Percentiles rank a stretch among this genome's conserved stretches.
These are phyloP conservation scores for Penicillium samsonianum DNA, from an alignment of 495 filamentous ascomycete species.

Conservation along the genomic window DNA sequence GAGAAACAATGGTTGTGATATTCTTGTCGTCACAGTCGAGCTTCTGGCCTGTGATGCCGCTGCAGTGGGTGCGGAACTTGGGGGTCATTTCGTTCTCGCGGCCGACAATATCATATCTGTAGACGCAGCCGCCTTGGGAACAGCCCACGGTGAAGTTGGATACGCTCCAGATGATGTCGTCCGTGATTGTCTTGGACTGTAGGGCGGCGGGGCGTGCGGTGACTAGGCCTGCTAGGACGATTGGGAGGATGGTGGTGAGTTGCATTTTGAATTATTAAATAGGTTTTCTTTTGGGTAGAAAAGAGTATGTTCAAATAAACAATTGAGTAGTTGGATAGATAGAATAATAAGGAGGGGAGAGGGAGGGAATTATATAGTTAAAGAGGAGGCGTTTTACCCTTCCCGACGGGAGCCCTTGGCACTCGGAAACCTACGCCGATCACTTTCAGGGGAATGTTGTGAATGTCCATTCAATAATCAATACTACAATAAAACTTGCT, in stretches of 20 bases:
- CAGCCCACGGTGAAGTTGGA: slow-evolving; percentile 37
- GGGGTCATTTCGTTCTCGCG: slow-evolving; percentile 33
- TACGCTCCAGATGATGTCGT: slow-evolving; percentile 35
- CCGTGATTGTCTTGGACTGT: slow-evolving; percentile 24
- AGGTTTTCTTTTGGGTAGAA: not conserved
- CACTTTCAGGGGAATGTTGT: slow-evolving; percentile 9
- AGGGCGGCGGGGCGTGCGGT: slow-evolving; percentile 30
- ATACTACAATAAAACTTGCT: too few relatives aligned
- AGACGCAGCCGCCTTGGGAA: slow-evolving; percentile 39
- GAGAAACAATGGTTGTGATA: slow-evolving; percentile 30
- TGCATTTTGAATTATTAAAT: slow-evolving; percentile 32
- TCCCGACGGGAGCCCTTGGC: not conserved
- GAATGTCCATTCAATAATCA: not conserved
- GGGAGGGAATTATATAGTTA: slow-evolving; percentile 5
- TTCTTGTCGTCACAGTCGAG: slow-evolving; percentile 32
- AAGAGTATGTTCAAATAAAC: not conserved
- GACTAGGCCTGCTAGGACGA: slow-evolving; percentile 23
- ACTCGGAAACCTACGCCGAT: slow-evolving; percentile 1
- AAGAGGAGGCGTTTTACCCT: not conserved
- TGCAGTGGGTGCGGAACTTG: slow-evolving; percentile 45
- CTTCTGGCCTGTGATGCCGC: slow-evolving; percentile 28
- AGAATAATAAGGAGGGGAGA: not conserved
- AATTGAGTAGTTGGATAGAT: not conserved
- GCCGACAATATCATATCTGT: slow-evolving; percentile 40
- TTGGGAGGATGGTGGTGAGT: slow-evolving; percentile 32